phyloP scores from a whole-genome alignment of 2,329 filamentous ascomycete species.

The Neofusicoccum sp. region DNA sequence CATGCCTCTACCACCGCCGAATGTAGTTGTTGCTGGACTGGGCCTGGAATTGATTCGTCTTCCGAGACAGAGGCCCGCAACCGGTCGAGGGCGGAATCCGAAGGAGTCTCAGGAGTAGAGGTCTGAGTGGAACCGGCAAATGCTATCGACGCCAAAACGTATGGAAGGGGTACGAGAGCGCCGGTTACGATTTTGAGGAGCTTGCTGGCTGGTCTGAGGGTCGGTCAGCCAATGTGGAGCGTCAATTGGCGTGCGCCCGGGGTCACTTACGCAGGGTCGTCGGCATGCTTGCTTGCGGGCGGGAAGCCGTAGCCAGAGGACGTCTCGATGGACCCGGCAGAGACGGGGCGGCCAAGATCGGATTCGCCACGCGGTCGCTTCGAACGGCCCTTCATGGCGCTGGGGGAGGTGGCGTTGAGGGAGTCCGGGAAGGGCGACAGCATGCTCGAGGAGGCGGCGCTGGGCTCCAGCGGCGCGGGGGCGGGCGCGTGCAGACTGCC shows the following conservation, averaged over 20 bases:
- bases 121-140: slow-evolving; percentile 31
- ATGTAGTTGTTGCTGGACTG: slow-evolving; percentile 16
- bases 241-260: background rate
- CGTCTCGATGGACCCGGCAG: background rate
- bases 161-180: slow-evolving; percentile 53
- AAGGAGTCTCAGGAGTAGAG: background rate
- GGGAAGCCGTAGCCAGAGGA: slow-evolving; percentile 19
- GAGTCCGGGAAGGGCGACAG: slow-evolving; percentile 1
- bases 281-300: background rate
- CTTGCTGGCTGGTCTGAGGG: slow-evolving; percentile 34
- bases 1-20: slow-evolving; percentile 47
- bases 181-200: slow-evolving; percentile 54
- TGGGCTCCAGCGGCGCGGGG: background rate
- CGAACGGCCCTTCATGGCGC: slow-evolving; percentile 29
- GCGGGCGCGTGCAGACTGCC: slow-evolving; percentile 27
- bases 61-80: slow-evolving; percentile 13
- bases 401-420: background rate
- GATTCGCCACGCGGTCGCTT: slow-evolving; percentile 48
- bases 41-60: background rate
- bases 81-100: slow-evolving; percentile 18
- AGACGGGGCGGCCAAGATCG: slow-evolving; percentile 44
- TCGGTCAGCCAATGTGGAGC: background rate
- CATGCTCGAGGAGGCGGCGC: background rate
- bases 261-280: slow-evolving; percentile 16
- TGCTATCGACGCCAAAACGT: slow-evolving; percentile 50